Base-by-base conservation (phyloP, 768 basidiomycete species). In the Mycena belliarum region DNA sequence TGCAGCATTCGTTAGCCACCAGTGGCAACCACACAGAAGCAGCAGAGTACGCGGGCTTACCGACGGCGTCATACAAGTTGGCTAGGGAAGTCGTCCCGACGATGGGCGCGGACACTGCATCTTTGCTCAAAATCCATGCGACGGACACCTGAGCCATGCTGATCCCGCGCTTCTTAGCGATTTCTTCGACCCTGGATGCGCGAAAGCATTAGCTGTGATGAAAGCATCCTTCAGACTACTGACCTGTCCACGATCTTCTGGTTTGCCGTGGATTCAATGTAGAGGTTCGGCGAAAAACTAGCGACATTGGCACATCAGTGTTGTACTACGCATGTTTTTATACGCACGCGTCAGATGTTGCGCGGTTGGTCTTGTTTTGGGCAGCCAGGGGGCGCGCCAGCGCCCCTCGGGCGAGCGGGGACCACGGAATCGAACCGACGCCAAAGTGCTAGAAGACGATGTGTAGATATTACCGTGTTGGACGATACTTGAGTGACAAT, bases 31-130 rank as follows among this genome's bases (percentile, higher is more conserved):
- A n/a, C 21, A 11, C 5, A 32, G 6, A 32, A 6, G 6, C 29
- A 6, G 29, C 29, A 32, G 29, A 20, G 11, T 32, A 9, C 26
- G 37, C 7, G 12, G 35, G 49, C 70, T 57, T 64, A 79, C 80
- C 79, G 44, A 84, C 71, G 20, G 83, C 63, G 46, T 86, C 47
- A 15, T 32, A 32, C 8, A 49, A 24, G 16, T 49, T 49, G 33
- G 47, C 32, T 14, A 49, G 47, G 29, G 47, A 49, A 35, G 47
- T 49, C 20, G 44, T 45, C 1, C 44, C 44, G 26, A 45, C 44
- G 14, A 45, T 45, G 25, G 44, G 44, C 24, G 44, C 44, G 26
- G 44, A 45, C 18, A 45, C 44, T 6, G 11, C 44, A 28, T 45
- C 44, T 14, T 45, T 45, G 18, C 18, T 9, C 44, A 45, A 29